A percentile compares a stretch with the other conserved stretches of the same genome.
These are phyloP conservation scores for Trametes maxima DNA, from an alignment of 768 basidiomycete genomes.

Conservation along the genomic window DNA sequence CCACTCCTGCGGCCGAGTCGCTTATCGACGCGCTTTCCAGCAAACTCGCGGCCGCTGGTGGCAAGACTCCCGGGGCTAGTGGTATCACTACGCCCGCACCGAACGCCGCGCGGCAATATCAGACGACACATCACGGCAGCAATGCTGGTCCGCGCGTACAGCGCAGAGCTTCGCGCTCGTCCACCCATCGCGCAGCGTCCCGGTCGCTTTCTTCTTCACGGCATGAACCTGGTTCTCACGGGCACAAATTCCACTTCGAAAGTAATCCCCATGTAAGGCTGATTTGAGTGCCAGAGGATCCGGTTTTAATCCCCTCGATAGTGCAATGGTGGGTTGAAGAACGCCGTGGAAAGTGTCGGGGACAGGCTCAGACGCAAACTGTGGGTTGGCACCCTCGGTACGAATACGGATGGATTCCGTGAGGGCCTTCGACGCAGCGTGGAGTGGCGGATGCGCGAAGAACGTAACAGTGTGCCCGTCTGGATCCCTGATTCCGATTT, in stretches of 20 bases:
- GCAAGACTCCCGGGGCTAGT: slow-evolving; percentile 23
- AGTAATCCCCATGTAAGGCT: slow-evolving; percentile 55
- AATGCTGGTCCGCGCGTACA: slow-evolving; percentile 29
- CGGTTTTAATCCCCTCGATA: neutral
- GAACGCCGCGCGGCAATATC: slow-evolving; percentile 31
- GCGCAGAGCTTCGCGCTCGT: slow-evolving; percentile 26
- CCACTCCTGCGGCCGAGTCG: slow-evolving; percentile 23
- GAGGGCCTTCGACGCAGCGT: slow-evolving; percentile 59
- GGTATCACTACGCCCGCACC: slow-evolving; percentile 2
- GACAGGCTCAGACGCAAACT: slow-evolving; percentile 51
- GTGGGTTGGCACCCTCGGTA: slow-evolving; percentile 77
- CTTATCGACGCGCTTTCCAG: slow-evolving; percentile 27
- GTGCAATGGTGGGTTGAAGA: slow-evolving; percentile 83
- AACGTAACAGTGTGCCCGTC: slow-evolving; percentile 53
- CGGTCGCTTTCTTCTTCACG: slow-evolving; percentile 32
- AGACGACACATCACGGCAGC: slow-evolving; percentile 47
- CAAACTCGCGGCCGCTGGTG: slow-evolving; percentile 3
- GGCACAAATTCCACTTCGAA: slow-evolving; percentile 47
- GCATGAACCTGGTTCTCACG: slow-evolving; percentile 45
- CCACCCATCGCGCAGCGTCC: slow-evolving; percentile 19
- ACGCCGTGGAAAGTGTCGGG: slow-evolving; percentile 70
- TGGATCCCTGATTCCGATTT: slow-evolving; percentile 87
- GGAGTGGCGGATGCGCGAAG: slow-evolving; percentile 48
- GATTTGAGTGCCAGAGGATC: too few species aligned
- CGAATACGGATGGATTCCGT: slow-evolving; percentile 64